Base-by-base conservation (phyloP, 805 yeast genomes). In the Teunomyces funiuensis region DNA sequence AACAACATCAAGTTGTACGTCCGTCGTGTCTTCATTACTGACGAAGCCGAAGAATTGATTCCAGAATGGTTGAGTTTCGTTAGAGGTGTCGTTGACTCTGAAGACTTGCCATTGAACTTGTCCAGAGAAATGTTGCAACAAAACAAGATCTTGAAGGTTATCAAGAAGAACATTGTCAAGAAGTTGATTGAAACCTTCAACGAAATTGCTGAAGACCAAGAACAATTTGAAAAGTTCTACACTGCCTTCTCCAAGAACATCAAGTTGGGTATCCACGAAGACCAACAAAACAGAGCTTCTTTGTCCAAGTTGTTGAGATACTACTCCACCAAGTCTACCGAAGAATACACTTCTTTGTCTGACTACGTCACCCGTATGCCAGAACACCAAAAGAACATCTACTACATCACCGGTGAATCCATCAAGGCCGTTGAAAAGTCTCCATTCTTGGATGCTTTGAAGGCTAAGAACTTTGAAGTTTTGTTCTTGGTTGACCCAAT, bases 41-140 rank as follows among this genome's bases (percentile, higher is more conserved):
- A 93, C 65, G 99, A 93, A 62, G 97, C 98, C 66, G 99, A 95
- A 73, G 98, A 93, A 69, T 85, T 93, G 63, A 89, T 93, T 55
- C 99, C 99, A 68, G 98, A 93, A 73, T 93, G 99, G 99, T 82
- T 93, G 68, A 77, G 89, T 43, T 93, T 93, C 73, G 88, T 93
- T 62, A 90, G 79, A 77, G 99, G 99, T 84, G 99, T 93, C 72
- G 99, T 93, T 52, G 99, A 93, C 78, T 88, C 97, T 58, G 98
- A 93, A 79, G 99, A 93, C 76, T 80, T 93, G 73, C 99, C 99
- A 73, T 85, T 93, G 74, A 93, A 93, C 91, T 82, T 93, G 77
- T 93, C 99, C 60, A 91, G 99, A 87, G 99, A 93, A 79, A 86
- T 95, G 86, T 82, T 93, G 68, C 99, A 93, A 79, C 99, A 93